Evolutionary conservation across 2,329 filamentous ascomycete species (phyloP).

Genomic region (Rutstroemia sp.): DNA sequence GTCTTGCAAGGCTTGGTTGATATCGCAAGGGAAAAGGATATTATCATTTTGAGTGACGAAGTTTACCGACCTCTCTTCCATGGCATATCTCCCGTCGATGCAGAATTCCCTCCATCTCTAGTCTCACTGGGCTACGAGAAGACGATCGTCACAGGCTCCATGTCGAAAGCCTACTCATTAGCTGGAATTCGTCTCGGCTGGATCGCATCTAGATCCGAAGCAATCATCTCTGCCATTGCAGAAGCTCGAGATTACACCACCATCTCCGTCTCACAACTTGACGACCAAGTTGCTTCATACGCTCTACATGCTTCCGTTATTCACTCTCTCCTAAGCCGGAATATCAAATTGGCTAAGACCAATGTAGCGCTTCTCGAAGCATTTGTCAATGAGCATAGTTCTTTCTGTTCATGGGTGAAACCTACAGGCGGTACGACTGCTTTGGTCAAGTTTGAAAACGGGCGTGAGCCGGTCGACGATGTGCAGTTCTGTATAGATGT

Average conservation of each 20-base stretch:
- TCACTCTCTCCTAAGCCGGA: conserved; percentile 53
- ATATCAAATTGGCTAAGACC: conserved; percentile 57
- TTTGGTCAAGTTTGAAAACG: conserved; percentile 55
- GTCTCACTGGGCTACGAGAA: conserved; percentile 66
- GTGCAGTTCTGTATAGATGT: conserved; percentile 64
- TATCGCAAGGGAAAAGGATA: conserved; percentile 53
- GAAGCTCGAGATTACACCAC: conserved; percentile 73
- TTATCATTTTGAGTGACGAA: conserved; percentile 69
- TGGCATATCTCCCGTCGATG: conserved; percentile 23
- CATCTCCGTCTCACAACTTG: conserved; percentile 76
- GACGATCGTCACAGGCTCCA: conserved; percentile 66
- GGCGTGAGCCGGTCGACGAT: conserved; percentile 56
- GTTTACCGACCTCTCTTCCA: conserved; percentile 83
- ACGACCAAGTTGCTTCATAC: conserved; percentile 70
- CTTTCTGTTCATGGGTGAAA: conserved; percentile 61
- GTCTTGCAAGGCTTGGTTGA: conserved; percentile 55
- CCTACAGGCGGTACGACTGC: conserved; percentile 75
- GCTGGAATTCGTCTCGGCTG: conserved; percentile 79
- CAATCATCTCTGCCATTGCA: conserved; percentile 57
- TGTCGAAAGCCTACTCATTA: conserved; percentile 80
- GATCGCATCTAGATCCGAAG: conserved; percentile 60
- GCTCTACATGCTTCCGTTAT: conserved; percentile 61
- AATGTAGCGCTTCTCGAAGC: conserved; percentile 60
- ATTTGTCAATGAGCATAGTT: conserved; percentile 58
- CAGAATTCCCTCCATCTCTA: conserved; percentile 56